phyloP scores from a whole-genome alignment of 306 rosid genomes.

The Quercus engelmannii region DNA sequence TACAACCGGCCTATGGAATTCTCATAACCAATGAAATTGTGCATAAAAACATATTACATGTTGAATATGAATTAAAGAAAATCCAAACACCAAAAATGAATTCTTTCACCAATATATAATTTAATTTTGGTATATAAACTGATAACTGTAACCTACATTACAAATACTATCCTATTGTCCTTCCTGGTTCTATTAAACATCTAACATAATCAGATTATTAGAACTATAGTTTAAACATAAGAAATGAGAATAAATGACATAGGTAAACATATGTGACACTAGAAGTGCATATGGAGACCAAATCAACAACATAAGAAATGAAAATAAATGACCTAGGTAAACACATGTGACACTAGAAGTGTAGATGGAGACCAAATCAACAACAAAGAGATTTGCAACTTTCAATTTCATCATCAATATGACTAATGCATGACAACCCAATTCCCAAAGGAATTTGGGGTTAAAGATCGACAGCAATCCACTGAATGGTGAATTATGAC shows the following conservation, averaged over 20 bases:
- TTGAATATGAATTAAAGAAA: not conserved
- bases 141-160: slow-evolving; percentile 43
- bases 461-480: slow-evolving; percentile 14
- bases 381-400: not conserved
- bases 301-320: slow-evolving; percentile 22
- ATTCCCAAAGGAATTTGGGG: slow-evolving; percentile 11
- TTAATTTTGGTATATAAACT: slow-evolving; percentile 50
- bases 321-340: slow-evolving; percentile 6
- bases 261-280: slow-evolving; percentile 9
- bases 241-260: slow-evolving; percentile 17
- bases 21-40: not conserved
- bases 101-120: slow-evolving; percentile 24
- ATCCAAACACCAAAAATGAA: slow-evolving; percentile 1
- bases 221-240: slow-evolving; percentile 32
- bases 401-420: not conserved
- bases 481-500: slow-evolving; percentile 4
- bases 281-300: slow-evolving; percentile 13
- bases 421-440: slow-evolving; percentile 31
- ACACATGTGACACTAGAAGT: slow-evolving; percentile 14
- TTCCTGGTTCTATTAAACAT: slow-evolving; percentile 43
- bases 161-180: slow-evolving; percentile 43
- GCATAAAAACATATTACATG: not conserved
- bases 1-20: too few species aligned
- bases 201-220: slow-evolving; percentile 50
- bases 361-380: slow-evolving; percentile 13